Conservation (phyloP, 2,329 filamentous ascomycete genomes). For the Pseudogymnoascus sp. region DNA sequence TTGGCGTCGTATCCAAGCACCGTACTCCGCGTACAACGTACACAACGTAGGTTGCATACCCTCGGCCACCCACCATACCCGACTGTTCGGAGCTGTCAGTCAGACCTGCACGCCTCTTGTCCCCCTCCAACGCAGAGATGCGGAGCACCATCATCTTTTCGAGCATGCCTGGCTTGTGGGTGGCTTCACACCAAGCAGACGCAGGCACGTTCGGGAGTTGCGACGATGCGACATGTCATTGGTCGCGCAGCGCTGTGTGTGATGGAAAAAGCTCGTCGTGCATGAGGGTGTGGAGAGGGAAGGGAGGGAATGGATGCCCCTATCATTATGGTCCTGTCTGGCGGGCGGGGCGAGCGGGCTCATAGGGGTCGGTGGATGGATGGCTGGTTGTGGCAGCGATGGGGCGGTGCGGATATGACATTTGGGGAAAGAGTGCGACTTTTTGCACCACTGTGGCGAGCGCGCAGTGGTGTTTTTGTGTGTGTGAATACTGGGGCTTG, state of each 20-base stretch:
- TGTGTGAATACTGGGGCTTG: background rate
- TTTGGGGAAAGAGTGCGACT: background rate
- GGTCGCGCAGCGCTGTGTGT: background rate
- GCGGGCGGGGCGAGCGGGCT: background rate
- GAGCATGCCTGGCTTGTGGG: background rate
- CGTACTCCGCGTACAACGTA: background rate
- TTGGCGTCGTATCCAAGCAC: background rate
- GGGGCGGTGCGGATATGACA: background rate
- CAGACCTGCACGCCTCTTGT: background rate
- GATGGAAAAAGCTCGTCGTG: background rate
- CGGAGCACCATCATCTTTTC: background rate
- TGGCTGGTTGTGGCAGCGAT: background rate
- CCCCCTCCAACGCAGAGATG: background rate
- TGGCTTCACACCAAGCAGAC: background rate
- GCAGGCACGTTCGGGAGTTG: constrained; percentile 6
- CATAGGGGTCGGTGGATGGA: background rate
- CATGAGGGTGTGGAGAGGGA: constrained; percentile 3
- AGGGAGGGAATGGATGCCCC: background rate
- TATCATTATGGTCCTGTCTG: background rate
- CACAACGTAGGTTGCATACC: background rate
- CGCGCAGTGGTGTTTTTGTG: background rate
- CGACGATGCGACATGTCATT: background rate
- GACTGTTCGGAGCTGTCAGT: background rate
- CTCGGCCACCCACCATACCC: background rate
- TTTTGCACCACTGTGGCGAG: background rate